phyloP scores from a whole-genome alignment of 352 stramenopile genomes.

The Vaucheria bursata region DNA sequence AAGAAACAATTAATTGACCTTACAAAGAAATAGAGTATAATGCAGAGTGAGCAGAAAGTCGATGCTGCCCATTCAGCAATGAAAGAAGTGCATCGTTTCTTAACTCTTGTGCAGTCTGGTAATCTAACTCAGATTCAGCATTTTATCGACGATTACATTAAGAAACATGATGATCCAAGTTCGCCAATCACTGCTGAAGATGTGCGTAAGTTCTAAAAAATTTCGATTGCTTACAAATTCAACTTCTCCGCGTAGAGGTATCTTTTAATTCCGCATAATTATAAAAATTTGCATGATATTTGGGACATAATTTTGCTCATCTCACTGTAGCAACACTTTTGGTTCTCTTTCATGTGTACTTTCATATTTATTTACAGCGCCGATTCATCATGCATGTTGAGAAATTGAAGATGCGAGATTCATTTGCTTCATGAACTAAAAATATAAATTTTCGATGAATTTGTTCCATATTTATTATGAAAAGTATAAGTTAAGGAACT shows the following conservation, averaged over 20 bases:
- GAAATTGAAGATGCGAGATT: neutral
- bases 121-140: neutral
- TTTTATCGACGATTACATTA: neutral
- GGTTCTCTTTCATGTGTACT: too few species aligned
- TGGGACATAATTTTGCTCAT: too few species aligned
- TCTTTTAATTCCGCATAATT: neutral
- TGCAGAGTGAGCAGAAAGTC: too few species aligned
- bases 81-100: neutral
- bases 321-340: too few species aligned
- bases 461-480: neutral
- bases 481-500: neutral
- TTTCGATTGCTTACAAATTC: too few species aligned
- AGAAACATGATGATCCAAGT: neutral
- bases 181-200: neutral
- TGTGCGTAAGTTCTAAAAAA: too few species aligned
- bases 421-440: neutral
- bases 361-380: too few species aligned
- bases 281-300: neutral
- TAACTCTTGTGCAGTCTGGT: neutral
- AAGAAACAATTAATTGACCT: too few species aligned
- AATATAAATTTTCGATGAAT: neutral
- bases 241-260: too few species aligned
- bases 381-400: neutral
- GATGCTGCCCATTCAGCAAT: neutral
- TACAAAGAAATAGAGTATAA: too few species aligned